phyloP scores from a whole-genome alignment of 345 rosid species.

The Acer campestre region DNA sequence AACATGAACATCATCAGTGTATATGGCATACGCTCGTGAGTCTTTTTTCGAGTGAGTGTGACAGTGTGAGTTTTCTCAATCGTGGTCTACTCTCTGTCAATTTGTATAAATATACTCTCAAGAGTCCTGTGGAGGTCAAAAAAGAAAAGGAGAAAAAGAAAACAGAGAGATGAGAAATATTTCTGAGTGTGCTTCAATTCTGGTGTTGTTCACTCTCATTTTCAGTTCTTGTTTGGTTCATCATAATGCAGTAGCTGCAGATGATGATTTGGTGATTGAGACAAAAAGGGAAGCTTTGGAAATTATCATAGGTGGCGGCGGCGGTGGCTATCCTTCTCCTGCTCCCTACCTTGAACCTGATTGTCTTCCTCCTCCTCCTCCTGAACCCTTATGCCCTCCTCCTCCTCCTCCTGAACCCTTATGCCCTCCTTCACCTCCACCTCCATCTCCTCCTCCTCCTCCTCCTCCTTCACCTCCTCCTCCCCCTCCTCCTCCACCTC shows the following conservation, averaged over 20 bases:
- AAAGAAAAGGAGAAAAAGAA: no score
- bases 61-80: not conserved
- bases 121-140: not conserved
- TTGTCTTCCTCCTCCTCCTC: slow-evolving; percentile 14
- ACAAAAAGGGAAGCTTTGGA: slow-evolving; percentile 28
- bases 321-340: not conserved
- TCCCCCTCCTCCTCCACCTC: fast-evolving
- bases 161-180: slow-evolving; percentile 18
- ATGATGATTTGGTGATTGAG: not conserved
- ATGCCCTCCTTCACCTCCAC: not conserved
- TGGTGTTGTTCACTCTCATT: slow-evolving; percentile 6
- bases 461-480: fast-evolving
- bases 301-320: slow-evolving; percentile 25
- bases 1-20: not conserved
- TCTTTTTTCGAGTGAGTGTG: not conserved
- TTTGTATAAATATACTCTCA: not conserved
- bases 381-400: slow-evolving; percentile 5
- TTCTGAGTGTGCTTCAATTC: slow-evolving; percentile 1
- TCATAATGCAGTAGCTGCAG: not conserved
- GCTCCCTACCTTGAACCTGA: slow-evolving; percentile 9
- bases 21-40: not conserved
- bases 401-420: not conserved
- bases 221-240: not conserved
- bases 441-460: fast-evolving
- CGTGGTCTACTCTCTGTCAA: not conserved